Conservation (phyloP, 1,284 basidiomycete species). For the Fistulinella staudtii region DNA sequence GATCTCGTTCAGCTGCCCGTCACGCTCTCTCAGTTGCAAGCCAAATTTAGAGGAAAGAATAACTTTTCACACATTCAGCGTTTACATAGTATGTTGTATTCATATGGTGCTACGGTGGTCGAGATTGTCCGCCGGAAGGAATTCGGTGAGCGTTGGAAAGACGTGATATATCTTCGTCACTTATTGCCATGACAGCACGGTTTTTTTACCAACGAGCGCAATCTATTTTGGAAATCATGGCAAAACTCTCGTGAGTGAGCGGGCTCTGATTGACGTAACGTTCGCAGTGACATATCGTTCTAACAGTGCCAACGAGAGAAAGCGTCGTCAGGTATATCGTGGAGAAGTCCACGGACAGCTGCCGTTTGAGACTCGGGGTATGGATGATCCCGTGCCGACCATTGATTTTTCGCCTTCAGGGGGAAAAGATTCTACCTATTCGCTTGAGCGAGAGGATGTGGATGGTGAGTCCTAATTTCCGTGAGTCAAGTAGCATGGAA, state of each 20-base stretch:
- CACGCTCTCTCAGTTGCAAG: constrained; percentile 60
- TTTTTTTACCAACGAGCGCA: constrained; percentile 79
- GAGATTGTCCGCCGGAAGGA: constrained; percentile 90
- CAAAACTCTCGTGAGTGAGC: constrained; percentile 74
- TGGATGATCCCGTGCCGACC: constrained; percentile 72
- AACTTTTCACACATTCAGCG: constrained; percentile 89
- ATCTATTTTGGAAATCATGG: constrained; percentile 77
- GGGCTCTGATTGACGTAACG: not conserved
- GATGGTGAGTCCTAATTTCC: constrained; percentile 69
- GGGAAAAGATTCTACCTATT: constrained; percentile 50
- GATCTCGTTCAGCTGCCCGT: constrained; percentile 69
- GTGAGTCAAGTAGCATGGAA: too few species aligned
- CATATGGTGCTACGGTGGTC: constrained; percentile 88
- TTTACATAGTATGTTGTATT: constrained; percentile 87
- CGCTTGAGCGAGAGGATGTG: constrained; percentile 68
- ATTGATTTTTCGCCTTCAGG: constrained; percentile 75
- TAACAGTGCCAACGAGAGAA: constrained; percentile 63
- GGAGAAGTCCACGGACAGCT: constrained; percentile 76
- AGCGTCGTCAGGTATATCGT: constrained; percentile 73
- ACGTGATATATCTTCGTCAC: not conserved
- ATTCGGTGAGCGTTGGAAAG: constrained; percentile 54
- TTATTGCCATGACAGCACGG: constrained; percentile 42
- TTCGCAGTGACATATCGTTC: constrained; percentile 1
- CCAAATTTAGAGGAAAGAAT: constrained; percentile 67
- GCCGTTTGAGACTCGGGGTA: constrained; percentile 71